Base-by-base conservation (phyloP, 2,329 filamentous ascomycete species). In the Periglandula ipomoeae region DNA sequence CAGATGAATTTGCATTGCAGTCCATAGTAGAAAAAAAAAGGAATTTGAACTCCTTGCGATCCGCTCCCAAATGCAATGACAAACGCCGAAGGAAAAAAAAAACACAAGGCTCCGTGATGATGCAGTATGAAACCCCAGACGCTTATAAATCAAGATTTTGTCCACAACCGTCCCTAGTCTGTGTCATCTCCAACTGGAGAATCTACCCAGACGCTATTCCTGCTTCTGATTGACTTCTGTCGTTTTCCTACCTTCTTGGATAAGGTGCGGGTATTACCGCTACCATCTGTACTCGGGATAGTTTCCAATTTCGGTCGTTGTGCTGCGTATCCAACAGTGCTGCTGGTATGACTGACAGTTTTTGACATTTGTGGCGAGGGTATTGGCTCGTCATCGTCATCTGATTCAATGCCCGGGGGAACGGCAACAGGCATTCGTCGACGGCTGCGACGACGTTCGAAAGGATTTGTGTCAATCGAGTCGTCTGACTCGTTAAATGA, bases 291-390 rank as follows among this genome's bases (percentile, higher is more conserved):
- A 60, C 72, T 73, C 44, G 64, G 51, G 17, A 75, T 75, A 9
- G 73, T 75, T 50, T 71, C 66, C 32, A 76, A 61, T 56, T 68
- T 71, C 4, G 72, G 70, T 41, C 69, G 64, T 52, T 68, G 67
- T 0, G 65, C 68, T 32, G 63, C 67, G 50, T 67, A 66, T 8
- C 58, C 57, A 13, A 57, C 50, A 7, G 44, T 49, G 23, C 56
- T 50, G 26, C 59, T 61, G 32, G 57, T 54, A 35, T 59, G 62
- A 53, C 55, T 60, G 41, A 55, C 52, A 43, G 52, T 58, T 37
- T 57, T 55, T 24, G 56, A 59, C 19, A 57, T 57, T 34, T 45
- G 47, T 27, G 56, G 58, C 24, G 56, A 52, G 30, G 50, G 46
- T n/a, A 56, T 62, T 5, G 56, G 55, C 43, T 63, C 63, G 22